Conservation (phyloP, 768 basidiomycete species). For the Hydnomerulius pinastri region DNA sequence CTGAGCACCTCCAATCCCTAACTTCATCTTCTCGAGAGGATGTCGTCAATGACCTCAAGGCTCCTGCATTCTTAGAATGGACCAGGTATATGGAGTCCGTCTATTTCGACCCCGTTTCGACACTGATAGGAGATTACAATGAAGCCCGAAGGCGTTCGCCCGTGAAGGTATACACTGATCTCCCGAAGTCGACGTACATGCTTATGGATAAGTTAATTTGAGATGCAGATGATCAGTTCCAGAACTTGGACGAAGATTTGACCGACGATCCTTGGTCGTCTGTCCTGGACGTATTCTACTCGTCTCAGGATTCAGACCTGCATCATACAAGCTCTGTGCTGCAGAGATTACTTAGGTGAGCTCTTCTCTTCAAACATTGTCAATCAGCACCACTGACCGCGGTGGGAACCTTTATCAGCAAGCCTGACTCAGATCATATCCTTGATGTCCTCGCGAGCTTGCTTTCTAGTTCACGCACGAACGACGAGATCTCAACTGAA, state of each 20-base stretch:
- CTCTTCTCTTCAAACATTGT: not conserved
- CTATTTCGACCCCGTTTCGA: constrained; percentile 5
- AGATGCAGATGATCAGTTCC: constrained; percentile 15
- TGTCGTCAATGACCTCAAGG: constrained; percentile 12
- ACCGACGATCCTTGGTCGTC: constrained; percentile 27
- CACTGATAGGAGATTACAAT: constrained; percentile 12
- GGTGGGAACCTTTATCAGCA: constrained; percentile 11
- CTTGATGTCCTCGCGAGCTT: constrained; percentile 31
- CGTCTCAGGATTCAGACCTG: not conserved
- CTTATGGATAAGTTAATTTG: constrained; percentile 6
- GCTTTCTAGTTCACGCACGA: constrained; percentile 50
- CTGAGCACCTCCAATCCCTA: constrained; percentile 22
- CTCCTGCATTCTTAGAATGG: constrained; percentile 22
- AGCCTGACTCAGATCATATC: constrained; percentile 6
- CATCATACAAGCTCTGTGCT: constrained; percentile 4
- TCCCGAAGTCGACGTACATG: not conserved
- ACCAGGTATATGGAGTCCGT: constrained; percentile 18
- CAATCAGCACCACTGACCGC: constrained; percentile 2
- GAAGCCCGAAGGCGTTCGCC: constrained; percentile 15
- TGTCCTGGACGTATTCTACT: constrained; percentile 35
- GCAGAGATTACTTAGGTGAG: constrained; percentile 19
- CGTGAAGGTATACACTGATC: constrained; percentile 16
- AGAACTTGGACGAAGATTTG: constrained; percentile 10
- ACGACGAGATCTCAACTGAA: constrained; percentile 77
- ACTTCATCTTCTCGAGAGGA: constrained; percentile 11